Evolutionary conservation across 2,329 filamentous ascomycete genomes (phyloP), one percentile per base, ranked within the genome.

Genomic region (Tothia fuscella): DNA sequence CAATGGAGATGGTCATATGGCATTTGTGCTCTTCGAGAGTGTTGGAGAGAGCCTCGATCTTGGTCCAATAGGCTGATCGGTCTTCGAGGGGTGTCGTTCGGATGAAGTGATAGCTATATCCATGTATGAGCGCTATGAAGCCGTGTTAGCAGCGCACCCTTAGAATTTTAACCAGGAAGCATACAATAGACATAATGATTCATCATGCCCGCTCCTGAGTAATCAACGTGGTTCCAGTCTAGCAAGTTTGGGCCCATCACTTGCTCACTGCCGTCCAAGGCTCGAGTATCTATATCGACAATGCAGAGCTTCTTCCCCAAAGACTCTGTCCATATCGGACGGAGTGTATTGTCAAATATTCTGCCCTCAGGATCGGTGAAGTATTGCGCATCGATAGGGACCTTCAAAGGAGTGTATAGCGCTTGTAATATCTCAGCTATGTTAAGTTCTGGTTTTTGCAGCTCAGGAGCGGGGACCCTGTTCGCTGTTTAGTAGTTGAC

Each of bases 31-130:
- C 46, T 19, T 55, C 51, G 2, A 68, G 51, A 2, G 63, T 56
- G n/a, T 64, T 53, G 29, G 55, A 53, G 24, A 67, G 51, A 9
- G 58, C 54, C 6, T 60, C 56, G 0, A 65, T 60, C 46, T 65
- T 64, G 30, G 62, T 56, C 66, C 66, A 69, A 5, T 62, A 66
- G 19, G 56, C 54, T 36, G 57, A 50, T 30, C 59, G 59, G 10
- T 7, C 32, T 9, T 7, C 33, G 34, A 57, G 56, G 5, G 50
- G 35, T 9, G 53, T 48, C 4, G 61, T 60, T 24, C 58, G 58
- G 16, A 64, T 56, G 39, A 63, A 59, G n/a, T 61, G 62, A 46
- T 68, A 68, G 37, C 65, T 60, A 46, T 67, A 67, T 2, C 64
- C 64, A 43, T 68, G 65, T 21, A 67, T 61, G 41, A 53, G 49